Base-by-base conservation (phyloP, 2,329 filamentous ascomycete genomes). In the Talaromyces amestolkiae region DNA sequence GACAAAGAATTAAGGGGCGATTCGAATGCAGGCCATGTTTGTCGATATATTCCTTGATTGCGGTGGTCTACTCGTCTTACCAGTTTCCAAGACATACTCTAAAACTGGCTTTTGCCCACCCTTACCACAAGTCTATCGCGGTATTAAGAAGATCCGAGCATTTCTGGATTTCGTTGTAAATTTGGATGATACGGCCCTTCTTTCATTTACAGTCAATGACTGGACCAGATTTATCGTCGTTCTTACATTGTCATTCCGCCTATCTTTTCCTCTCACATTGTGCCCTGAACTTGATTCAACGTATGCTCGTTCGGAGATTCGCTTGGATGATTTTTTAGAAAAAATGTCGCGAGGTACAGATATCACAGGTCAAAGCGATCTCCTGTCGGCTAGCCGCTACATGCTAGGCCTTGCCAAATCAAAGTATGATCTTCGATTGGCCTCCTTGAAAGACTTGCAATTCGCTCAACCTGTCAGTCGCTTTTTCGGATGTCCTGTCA, bases 121-220 rank as follows among this genome's bases (percentile, higher is more conserved):
- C n/a, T 13, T 45, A 13, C 43, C 43, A 5, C 8, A 11, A 45
- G 10, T 45, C 9, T 45, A 45, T 22, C n/a, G 43, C 19, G 43
- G n/a, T 22, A 45, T 45, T 17, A 22, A 64, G 10, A 64, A 64
- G 62, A 64, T 64, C 4, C 53, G 54, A 53, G 54, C 43, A 43
- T 53, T 64, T 17, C 54, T 64, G 41, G 54, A 64, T 35, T 64
- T n/a, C 11, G 54, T 64, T 11, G 1, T 19, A 6, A n/a, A 51
- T 17, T 35, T 59, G 19, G 43, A 64, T 47, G 62, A 64, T 53
- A 19, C 53, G 1, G 39, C 62, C 8, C 41, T 64, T 35, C 53
- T 64, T 59, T 64, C 62, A 51, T 64, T 64, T 53, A 64, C 62
- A 64, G 27, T 64, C 54, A 64, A 64, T 35, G 62, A 64, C 54